Evolutionary conservation across 2,329 filamentous ascomycete genomes (phyloP).

Genomic region (Pyrenophora seminiperda): DNA sequence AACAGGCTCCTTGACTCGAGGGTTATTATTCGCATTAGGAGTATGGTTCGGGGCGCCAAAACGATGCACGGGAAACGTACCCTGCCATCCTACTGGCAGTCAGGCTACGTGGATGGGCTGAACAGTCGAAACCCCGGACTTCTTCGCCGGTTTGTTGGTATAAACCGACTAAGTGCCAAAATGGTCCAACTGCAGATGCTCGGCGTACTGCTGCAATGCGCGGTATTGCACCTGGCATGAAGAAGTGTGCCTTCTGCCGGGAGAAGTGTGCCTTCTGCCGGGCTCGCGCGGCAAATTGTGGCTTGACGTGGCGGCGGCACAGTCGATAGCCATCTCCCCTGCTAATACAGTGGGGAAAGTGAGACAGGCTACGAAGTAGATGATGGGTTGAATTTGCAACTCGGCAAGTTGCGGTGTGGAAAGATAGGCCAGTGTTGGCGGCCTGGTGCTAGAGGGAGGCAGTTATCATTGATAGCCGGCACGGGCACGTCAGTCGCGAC

Average conservation of each 20-base stretch:
- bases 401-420: conserved; percentile 9
- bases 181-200: conserved; percentile 1
- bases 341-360: neutral
- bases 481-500: neutral
- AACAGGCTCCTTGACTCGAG: no score
- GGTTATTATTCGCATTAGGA: no score
- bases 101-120: neutral
- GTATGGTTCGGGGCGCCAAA: no score
- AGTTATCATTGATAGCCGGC: conserved; percentile 4
- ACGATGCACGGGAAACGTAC: no score
- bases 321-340: conserved; percentile 4
- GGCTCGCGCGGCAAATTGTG: conserved; percentile 4
- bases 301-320: conserved; percentile 8
- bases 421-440: neutral
- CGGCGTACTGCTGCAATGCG: neutral
- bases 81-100: neutral
- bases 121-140: neutral
- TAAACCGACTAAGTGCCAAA: neutral
- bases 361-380: neutral
- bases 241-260: conserved; percentile 2
- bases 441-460: neutral
- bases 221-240: neutral
- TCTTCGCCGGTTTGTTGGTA: neutral
- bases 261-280: conserved; percentile 2
- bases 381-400: neutral